Conservation (phyloP, 2,329 filamentous ascomycete genomes). For the Aureobasidium leucospermi region DNA sequence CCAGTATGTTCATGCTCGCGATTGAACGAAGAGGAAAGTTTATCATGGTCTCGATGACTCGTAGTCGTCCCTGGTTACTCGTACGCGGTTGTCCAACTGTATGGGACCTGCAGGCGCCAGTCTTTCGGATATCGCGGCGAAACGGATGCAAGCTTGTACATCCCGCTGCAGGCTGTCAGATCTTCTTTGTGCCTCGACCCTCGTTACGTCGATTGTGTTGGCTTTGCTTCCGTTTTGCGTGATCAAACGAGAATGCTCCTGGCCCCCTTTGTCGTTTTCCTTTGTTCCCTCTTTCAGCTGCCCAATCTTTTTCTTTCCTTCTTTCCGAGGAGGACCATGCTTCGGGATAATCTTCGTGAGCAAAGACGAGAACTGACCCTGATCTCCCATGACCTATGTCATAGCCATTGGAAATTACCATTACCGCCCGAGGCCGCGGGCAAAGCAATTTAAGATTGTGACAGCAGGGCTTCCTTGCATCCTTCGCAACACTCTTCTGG, state of each 20-base stretch:
- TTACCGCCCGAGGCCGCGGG: not conserved
- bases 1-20: not conserved
- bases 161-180: constrained; percentile 13
- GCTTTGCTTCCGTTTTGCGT: not conserved
- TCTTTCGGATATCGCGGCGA: constrained; percentile 5
- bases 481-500: constrained; percentile 9
- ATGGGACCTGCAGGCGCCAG: constrained; percentile 8
- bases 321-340: constrained; percentile 2
- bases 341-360: not conserved
- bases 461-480: constrained; percentile 13
- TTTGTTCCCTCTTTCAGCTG: constrained; percentile 6
- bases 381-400: constrained; percentile 7
- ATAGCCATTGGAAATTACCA: constrained; percentile 3
- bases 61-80: constrained; percentile 3
- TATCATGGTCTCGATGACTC: constrained; percentile 1
- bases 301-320: not conserved
- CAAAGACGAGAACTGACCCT: not conserved
- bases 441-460: constrained; percentile 9
- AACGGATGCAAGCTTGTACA: constrained; percentile 7
- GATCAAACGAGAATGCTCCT: constrained; percentile 9
- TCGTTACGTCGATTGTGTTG: constrained; percentile 8
- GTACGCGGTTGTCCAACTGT: not conserved
- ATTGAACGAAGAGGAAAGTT: not conserved
- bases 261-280: not conserved
- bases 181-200: constrained; percentile 2